Percentiles rank a stretch among this genome's conserved stretches.
These are phyloP conservation scores for Coccomyxa subellipsoidea DNA, from an alignment of 163 green algal genomes.

Conservation along the genomic window DNA sequence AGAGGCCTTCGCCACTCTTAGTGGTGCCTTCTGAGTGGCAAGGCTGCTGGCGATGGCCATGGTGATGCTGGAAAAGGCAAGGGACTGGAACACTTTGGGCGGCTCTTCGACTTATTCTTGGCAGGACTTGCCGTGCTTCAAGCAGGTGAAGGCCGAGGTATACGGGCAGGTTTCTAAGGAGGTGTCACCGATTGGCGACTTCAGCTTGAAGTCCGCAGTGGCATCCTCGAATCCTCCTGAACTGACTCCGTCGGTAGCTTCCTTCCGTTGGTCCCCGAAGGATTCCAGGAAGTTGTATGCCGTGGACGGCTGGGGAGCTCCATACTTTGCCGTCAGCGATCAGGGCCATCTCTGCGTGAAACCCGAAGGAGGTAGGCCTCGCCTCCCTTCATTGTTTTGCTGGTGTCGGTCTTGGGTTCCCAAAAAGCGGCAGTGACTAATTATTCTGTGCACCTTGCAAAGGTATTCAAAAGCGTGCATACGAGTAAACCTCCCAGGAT, in stretches of 20 bases:
- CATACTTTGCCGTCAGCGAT: slow-evolving; percentile 53
- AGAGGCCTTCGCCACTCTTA: background rate
- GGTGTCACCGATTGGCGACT: background rate
- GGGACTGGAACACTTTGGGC: slow-evolving; percentile 33
- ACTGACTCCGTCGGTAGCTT: background rate
- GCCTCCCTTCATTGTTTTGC: background rate
- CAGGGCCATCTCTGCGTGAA: slow-evolving; percentile 46
- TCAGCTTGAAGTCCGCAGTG: background rate
- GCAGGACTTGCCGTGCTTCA: background rate
- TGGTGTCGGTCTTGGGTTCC: too few relatives aligned
- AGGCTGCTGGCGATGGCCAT: background rate
- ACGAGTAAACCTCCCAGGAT: too few relatives aligned
- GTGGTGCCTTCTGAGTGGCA: background rate
- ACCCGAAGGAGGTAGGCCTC: slow-evolving; percentile 27
- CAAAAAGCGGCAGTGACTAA: too few relatives aligned
- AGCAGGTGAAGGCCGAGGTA: background rate
- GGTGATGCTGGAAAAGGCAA: slow-evolving; percentile 15
- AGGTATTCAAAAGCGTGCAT: too few relatives aligned
- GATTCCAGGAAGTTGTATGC: background rate
- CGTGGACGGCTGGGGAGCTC: slow-evolving; percentile 48
- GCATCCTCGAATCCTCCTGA: background rate
- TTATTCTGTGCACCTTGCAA: too few relatives aligned
- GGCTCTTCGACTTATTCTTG: background rate
- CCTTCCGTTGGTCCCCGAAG: background rate
- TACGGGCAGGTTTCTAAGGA: background rate